Evolutionary conservation across 2,329 filamentous ascomycete genomes (phyloP), one percentile per base, ranked within the genome.

Genomic region (Fusarium sororula): DNA sequence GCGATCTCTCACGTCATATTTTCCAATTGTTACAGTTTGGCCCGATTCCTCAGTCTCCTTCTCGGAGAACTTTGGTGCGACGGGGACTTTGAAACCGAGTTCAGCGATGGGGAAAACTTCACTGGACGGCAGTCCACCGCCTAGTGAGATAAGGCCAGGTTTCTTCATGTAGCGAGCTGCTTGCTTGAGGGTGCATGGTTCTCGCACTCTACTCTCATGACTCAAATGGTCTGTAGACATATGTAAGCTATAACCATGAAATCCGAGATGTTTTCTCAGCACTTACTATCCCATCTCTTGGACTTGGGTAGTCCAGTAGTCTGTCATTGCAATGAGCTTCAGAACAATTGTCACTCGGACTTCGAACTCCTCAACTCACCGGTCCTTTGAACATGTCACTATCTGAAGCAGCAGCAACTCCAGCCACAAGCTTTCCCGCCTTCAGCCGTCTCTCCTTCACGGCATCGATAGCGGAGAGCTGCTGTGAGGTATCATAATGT

Each of bases 21-120:
- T 99, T 53, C 93, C 94, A 26, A 94, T 90, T 28, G 84, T 89
- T 41, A 95, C 78, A 8, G 87, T 84, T 30, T 88, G 84, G 17
- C 92, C 93, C 1, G 87, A 86, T 22, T 87, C 81, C n/a, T 85
- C 82, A 2, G 91, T 91, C 61, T 92, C 91, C 37, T 88, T 84
- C 76, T 95, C 92, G 11, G 91, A 90, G 81, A 96, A 97, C 69
- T 90, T 83, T 11, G 92, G 91, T 22, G 90, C 84, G 4, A 84
- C 83, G 22, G 95, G 94, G 3, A 97, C 90, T 76, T 92, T 93
- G 83, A 97, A 84, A 72, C 87, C 88, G 56, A 98, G 83, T 73
- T 92, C 88, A 74, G 96, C 91, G 78, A 98, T 91, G n/a, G 96
- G 96, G 79, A 99, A 99, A 83, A 97, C 94, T 81, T 96, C 92